Evolutionary conservation across 257 asterid species (phyloP), one percentile per base, ranked within the genome.

Genomic region (Solanum neorickii): DNA sequence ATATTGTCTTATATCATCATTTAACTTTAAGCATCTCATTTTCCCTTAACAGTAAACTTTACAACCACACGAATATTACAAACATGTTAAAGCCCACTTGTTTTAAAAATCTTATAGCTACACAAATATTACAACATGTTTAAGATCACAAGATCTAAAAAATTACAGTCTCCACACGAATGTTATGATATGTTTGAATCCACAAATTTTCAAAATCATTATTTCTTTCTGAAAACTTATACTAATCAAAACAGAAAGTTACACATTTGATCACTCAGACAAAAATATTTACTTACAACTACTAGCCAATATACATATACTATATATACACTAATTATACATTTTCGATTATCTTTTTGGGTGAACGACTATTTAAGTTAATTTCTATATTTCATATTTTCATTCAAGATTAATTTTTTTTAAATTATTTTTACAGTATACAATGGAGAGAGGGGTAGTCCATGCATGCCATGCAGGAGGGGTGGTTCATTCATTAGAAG

Each of bases 361-460:
- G 0, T 0, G 49, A 1, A 20, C 18, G 29, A 18, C 82, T 74
- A 37, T 74, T 37, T 20, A 74, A 74, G 52, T 39, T 74, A 74
- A 74, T 39, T 74, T 4, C 5, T 21, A 7, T 41, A 76, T 76
- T 37, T 75, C 41, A 76, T 35, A 6, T 42, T 72, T 44, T 18
- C 49, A 73, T 73, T 35, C 29, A 9, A 73, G 16, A 62, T n/a
- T 62, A 8, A 70, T 3, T 23, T 4, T 62, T 60, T 39, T 16
- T 56, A 29, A 29, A 29, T 11, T 11, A 7, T 2, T 23, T 20
- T 41, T 29, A 89, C 90, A 97, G 99, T 97, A 95, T 33, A 93
- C 98, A 27, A 94, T 95, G 99, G 98, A 92, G 8, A 93, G 99
- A 93, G 98, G 99, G 72, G 94, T 95, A 12, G 98, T 96, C 73